Evolutionary conservation across 306 rosid species (phyloP).

Genomic region (Luffa aegyptiaca): DNA sequence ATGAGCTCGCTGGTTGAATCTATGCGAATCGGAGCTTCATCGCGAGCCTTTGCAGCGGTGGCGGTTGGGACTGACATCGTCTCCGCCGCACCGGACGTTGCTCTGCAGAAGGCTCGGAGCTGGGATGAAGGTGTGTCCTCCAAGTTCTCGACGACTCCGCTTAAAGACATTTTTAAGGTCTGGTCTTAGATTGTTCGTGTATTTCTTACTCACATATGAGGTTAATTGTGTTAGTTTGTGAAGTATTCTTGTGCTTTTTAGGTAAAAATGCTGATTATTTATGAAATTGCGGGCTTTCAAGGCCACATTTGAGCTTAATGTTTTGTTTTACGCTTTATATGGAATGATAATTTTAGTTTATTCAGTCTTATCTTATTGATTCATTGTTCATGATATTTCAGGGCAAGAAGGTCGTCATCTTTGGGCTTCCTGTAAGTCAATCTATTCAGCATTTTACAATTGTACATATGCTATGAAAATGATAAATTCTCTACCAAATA

Average conservation of each 20-base stretch:
- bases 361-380: not conserved
- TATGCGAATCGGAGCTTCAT: constrained; percentile 19
- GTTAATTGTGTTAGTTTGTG: not conserved
- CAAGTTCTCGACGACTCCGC: constrained; percentile 71
- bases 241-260: not conserved
- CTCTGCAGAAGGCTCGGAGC: constrained; percentile 87
- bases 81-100: constrained; percentile 55
- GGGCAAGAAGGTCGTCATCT: constrained; percentile 83
- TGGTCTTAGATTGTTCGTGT: not conserved
- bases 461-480: not conserved
- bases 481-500: not conserved
- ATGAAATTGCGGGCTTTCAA: not conserved
- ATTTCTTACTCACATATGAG: not conserved
- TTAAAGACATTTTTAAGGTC: constrained; percentile 79
- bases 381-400: constrained; percentile 18
- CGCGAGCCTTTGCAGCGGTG: constrained; percentile 44
- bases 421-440: constrained; percentile 88
- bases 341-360: not conserved
- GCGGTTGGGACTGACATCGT: constrained; percentile 62
- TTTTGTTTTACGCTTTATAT: not conserved
- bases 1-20: constrained; percentile 26
- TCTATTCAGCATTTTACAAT: not conserved
- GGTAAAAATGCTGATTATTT: not conserved
- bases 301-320: not conserved
- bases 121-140: constrained; percentile 93